phyloP scores from a whole-genome alignment of 1,284 basidiomycete species.

The Apiotrichum brassicae region DNA sequence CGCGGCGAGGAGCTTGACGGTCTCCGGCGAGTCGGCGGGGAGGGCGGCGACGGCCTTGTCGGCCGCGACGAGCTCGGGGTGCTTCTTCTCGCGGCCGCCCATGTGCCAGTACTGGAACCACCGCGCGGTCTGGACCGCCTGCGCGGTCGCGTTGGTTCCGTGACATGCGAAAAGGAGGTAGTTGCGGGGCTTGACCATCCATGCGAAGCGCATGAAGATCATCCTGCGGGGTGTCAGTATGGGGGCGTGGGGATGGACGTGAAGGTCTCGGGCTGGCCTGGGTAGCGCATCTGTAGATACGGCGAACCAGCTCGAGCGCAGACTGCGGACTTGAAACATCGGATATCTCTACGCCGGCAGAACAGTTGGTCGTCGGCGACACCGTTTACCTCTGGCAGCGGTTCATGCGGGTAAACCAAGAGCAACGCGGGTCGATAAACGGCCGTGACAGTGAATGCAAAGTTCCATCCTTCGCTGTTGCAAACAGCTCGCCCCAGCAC shows the following conservation, averaged over 20 bases:
- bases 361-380: too few relatives aligned
- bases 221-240: slow-evolving; percentile 51
- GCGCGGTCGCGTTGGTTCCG: slow-evolving; percentile 79
- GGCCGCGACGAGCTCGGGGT: slow-evolving; percentile 22
- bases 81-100: slow-evolving; percentile 42
- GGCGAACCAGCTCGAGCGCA: neutral
- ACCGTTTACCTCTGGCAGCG: too few relatives aligned
- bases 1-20: neutral
- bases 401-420: too few relatives aligned
- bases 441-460: too few relatives aligned
- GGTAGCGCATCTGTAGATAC: too few relatives aligned
- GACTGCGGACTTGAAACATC: too few relatives aligned
- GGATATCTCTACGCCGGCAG: too few relatives aligned
- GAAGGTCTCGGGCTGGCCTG: too few relatives aligned
- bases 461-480: too few relatives aligned
- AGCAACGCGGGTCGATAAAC: too few relatives aligned
- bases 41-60: slow-evolving; percentile 8
- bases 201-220: slow-evolving; percentile 95
- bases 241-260: neutral
- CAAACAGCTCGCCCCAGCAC: too few relatives aligned
- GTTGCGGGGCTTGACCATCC: slow-evolving; percentile 90
- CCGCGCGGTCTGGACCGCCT: slow-evolving; percentile 70
- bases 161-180: slow-evolving; percentile 92
- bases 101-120: slow-evolving; percentile 78
- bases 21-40: neutral